Percentiles rank a stretch among this genome's conserved stretches.
Evolutionary conservation across 768 basidiomycete genomes (phyloP).

Genomic region (Leccinum uliginosum): DNA sequence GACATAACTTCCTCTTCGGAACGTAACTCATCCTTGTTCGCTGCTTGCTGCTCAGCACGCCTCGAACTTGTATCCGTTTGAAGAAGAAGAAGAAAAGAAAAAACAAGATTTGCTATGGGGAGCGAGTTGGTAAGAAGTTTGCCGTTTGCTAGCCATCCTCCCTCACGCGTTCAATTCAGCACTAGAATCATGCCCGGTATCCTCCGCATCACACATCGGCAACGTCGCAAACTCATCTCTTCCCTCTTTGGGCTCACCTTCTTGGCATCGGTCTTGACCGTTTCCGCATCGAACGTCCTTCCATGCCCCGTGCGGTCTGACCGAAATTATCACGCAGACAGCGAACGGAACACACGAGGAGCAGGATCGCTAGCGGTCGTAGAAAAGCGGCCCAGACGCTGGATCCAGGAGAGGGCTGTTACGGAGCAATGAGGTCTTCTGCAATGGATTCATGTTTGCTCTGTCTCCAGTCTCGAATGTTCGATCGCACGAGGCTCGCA

Average conservation of each 20-base stretch:
- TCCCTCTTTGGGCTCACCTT: slow-evolving; percentile 80
- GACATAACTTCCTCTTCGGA: too few relatives aligned
- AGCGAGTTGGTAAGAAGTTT: slow-evolving; percentile 16
- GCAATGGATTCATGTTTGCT: not conserved
- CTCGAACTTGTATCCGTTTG: not conserved
- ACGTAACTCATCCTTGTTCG: not conserved
- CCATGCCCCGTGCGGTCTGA: slow-evolving; percentile 74
- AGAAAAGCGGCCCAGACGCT: slow-evolving; percentile 65
- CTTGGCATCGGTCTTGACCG: slow-evolving; percentile 72
- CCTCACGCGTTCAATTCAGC: slow-evolving; percentile 45
- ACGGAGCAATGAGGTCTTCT: slow-evolving; percentile 12
- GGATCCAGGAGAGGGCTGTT: slow-evolving; percentile 70
- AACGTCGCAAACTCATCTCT: slow-evolving; percentile 69
- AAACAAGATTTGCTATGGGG: slow-evolving; percentile 17
- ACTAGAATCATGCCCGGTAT: slow-evolving; percentile 57
- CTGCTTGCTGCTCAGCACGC: not conserved
- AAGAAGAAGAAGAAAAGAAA: not conserved
- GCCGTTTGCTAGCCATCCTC: not conserved
- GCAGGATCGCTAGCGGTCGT: slow-evolving; percentile 36
- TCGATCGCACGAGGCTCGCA: not conserved
- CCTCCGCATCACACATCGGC: slow-evolving; percentile 51
- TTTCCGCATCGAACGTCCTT: slow-evolving; percentile 72
- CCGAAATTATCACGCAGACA: slow-evolving; percentile 57
- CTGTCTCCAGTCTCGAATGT: not conserved
- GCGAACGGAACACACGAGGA: slow-evolving; percentile 30